These are phyloP conservation scores for Penicillium nordicum DNA, from an alignment of 2,329 filamentous ascomycete genomes.

Conservation along the genomic window DNA sequence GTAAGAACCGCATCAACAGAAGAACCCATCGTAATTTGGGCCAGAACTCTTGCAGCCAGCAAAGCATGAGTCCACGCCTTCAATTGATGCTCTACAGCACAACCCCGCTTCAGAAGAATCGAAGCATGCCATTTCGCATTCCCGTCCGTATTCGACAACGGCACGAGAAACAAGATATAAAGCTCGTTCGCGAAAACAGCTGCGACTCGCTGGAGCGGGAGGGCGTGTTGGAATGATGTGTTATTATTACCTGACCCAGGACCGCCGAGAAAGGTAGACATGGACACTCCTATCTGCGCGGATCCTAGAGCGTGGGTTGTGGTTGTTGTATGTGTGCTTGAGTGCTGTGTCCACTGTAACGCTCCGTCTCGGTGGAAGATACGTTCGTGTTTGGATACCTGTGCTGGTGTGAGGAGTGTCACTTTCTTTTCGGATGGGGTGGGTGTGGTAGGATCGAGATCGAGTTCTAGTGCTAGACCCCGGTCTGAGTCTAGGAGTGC, in stretches of 20 bases:
- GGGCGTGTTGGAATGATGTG: constrained; percentile 23
- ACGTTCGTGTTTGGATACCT: constrained; percentile 59
- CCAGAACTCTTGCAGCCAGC: constrained; percentile 40
- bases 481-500: constrained; percentile 46
- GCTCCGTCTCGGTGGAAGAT: constrained; percentile 64
- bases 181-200: constrained; percentile 49
- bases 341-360: constrained; percentile 52
- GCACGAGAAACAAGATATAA: constrained; percentile 62
- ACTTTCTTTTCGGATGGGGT: neutral
- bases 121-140: constrained; percentile 39
- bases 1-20: constrained; percentile 21
- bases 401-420: constrained; percentile 54
- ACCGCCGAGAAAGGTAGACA: constrained; percentile 34
- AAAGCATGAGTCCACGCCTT: constrained; percentile 63
- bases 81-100: constrained; percentile 50
- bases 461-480: constrained; percentile 5
- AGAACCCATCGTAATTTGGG: neutral
- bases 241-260: neutral
- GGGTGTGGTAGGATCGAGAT: neutral
- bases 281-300: constrained; percentile 53
- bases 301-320: constrained; percentile 43
- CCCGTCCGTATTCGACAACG: neutral
- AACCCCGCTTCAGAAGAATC: constrained; percentile 63
- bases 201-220: constrained; percentile 50
- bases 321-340: neutral